These are phyloP conservation scores for Papiliotrema nemorosa DNA, from an alignment of 1,284 basidiomycete genomes.

Conservation along the genomic window DNA sequence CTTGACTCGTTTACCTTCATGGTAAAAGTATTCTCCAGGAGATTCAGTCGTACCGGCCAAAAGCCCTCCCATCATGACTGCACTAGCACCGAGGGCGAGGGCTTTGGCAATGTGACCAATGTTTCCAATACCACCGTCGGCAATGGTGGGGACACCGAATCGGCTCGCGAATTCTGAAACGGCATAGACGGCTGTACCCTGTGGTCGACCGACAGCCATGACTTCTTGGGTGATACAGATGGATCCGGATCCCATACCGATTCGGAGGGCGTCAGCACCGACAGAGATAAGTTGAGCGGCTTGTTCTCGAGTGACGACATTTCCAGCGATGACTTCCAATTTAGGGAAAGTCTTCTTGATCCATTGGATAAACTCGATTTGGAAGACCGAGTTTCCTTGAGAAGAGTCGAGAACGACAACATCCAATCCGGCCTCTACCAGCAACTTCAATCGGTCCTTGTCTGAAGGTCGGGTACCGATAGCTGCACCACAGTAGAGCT, in stretches of 20 bases:
- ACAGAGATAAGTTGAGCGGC: constrained; percentile 90
- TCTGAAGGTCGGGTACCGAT: constrained; percentile 91
- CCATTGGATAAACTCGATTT: constrained; percentile 93
- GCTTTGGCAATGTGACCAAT: constrained; percentile 99
- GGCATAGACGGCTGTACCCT: constrained; percentile 92
- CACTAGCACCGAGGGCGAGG: constrained; percentile 84
- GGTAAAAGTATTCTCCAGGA: constrained; percentile 98
- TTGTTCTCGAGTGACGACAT: constrained; percentile 97
- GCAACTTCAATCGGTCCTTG: constrained; percentile 74
- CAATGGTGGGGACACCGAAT: constrained; percentile 95
- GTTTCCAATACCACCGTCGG: constrained; percentile 95
- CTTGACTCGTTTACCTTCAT: constrained; percentile 98
- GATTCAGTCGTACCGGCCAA: constrained; percentile 96
- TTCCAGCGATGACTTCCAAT: constrained; percentile 92
- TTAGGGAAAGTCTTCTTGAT: constrained; percentile 82
- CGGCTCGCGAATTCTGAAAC: constrained; percentile 84
- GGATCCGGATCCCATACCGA: constrained; percentile 97
- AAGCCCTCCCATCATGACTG: constrained; percentile 98
- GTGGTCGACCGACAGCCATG: constrained; percentile 98
- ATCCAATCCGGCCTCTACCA: constrained; percentile 92
- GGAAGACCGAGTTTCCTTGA: constrained; percentile 92
- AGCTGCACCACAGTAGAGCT: constrained; percentile 95
- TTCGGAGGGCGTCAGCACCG: constrained; percentile 87
- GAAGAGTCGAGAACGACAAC: constrained; percentile 94
- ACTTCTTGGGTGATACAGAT: constrained; percentile 99